Evolutionary conservation across 139 green algal genomes (phyloP).

Genomic region (Chlamydomonas schloesseri): DNA sequence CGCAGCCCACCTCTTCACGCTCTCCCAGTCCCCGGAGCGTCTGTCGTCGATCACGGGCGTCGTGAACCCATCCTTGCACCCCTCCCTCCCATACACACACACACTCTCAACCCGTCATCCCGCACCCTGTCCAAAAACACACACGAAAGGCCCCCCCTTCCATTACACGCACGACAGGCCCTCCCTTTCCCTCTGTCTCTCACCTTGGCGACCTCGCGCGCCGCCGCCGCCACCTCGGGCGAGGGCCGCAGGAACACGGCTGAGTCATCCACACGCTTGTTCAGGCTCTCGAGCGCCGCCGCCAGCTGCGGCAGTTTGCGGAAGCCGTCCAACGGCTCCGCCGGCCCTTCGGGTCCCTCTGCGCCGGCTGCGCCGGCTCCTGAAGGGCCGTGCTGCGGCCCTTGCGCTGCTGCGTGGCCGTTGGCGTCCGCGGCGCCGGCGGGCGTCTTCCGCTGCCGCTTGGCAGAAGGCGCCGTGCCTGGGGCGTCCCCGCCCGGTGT

Average conservation of each 20-base stretch:
- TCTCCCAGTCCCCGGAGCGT: no score
- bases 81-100: no score
- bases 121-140: no score
- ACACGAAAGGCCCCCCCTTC: no score
- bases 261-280: slow-evolving; percentile 53
- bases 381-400: not conserved
- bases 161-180: no score
- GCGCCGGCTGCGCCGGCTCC: not conserved
- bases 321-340: slow-evolving; percentile 61
- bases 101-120: no score
- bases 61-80: no score
- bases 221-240: slow-evolving; percentile 58
- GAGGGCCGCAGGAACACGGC: slow-evolving; percentile 73
- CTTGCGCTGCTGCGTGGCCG: not conserved
- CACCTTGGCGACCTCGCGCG: slow-evolving; percentile 71
- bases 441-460: not conserved
- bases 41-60: no score
- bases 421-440: not conserved
- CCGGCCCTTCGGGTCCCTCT: not conserved
- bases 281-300: slow-evolving; percentile 50
- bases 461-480: not conserved
- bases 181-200: no score
- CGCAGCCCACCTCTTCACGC: no score
- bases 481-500: not conserved
- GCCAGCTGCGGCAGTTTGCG: slow-evolving; percentile 34